Evolutionary conservation across 441 rosid species (phyloP).

Genomic region (Croton setiger): DNA sequence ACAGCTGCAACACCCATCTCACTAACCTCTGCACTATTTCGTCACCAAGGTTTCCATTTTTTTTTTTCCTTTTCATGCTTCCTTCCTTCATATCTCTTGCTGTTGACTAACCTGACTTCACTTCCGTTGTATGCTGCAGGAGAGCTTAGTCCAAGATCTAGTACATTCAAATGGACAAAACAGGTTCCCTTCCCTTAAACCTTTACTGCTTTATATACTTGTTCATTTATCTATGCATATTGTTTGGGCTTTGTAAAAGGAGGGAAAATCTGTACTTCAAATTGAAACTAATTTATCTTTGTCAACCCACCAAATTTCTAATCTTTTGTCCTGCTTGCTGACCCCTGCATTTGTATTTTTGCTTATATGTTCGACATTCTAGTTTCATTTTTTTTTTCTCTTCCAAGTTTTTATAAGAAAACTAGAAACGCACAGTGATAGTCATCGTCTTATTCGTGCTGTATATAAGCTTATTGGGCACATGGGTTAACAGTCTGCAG

Average conservation of each 20-base stretch:
- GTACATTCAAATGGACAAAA: slow-evolving; percentile 26
- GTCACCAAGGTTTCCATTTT: slow-evolving; percentile 38
- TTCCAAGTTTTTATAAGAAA: background rate
- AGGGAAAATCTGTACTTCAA: background rate
- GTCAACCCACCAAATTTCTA: background rate
- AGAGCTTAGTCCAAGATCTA: slow-evolving; percentile 26
- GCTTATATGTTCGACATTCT: background rate
- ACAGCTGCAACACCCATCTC: slow-evolving; percentile 33
- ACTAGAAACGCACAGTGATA: background rate
- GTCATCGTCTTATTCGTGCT: background rate
- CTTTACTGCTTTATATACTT: background rate
- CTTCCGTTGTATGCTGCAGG: slow-evolving; percentile 14
- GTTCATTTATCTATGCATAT: background rate
- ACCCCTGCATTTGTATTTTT: background rate
- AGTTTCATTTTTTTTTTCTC: background rate
- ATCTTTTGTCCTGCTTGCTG: background rate
- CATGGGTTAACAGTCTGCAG: slow-evolving; percentile 9
- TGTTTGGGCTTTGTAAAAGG: background rate
- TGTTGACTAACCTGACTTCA: background rate
- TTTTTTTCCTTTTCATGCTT: background rate
- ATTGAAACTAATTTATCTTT: background rate
- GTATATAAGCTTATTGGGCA: too few relatives aligned
- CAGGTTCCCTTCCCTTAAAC: slow-evolving; percentile 28
- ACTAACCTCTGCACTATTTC: slow-evolving; percentile 33
- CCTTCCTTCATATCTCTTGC: background rate